phyloP scores from a whole-genome alignment of 2,329 filamentous ascomycete genomes.

The Aspergillus carbonarius region DNA sequence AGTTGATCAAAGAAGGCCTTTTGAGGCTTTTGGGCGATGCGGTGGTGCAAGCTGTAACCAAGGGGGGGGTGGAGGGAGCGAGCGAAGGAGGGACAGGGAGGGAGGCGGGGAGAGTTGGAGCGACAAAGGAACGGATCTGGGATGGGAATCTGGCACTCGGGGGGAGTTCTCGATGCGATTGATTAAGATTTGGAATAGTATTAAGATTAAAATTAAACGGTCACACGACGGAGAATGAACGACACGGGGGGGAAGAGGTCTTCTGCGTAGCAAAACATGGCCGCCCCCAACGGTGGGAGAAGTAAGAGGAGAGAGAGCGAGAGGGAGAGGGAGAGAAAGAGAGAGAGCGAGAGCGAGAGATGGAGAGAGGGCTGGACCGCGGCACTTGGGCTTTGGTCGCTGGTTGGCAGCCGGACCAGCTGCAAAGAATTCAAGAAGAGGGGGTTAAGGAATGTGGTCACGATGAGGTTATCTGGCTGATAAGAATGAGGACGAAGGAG shows the following conservation, averaged over 20 bases:
- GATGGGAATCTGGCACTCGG: conserved; percentile 10
- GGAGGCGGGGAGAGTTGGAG: conserved; percentile 5
- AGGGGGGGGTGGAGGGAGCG: not conserved
- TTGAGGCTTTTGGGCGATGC: not conserved
- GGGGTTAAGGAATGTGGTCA: not conserved
- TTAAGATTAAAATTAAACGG: conserved; percentile 5
- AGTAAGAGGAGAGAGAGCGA: conserved; percentile 4
- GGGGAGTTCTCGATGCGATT: conserved; percentile 6
- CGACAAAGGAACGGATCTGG: conserved; percentile 15
- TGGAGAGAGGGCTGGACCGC: conserved; percentile 11
- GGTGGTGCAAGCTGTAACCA: not conserved
- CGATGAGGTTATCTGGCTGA: not conserved
- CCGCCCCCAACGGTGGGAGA: conserved; percentile 13
- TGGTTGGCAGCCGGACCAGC: too few species aligned
- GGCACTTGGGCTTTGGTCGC: not conserved
- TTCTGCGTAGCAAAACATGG: conserved; percentile 17
- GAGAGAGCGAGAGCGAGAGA: conserved; percentile 14
- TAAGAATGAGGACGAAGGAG: not conserved
- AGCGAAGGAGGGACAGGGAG: conserved; percentile 6
- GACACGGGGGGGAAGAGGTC: conserved; percentile 10
- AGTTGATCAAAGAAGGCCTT: not conserved
- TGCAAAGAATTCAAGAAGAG: not conserved
- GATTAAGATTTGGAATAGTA: not conserved
- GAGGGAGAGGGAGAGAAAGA: conserved; percentile 16
- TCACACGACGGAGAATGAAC: conserved; percentile 12